Percentiles rank a stretch among this genome's conserved stretches.
Evolutionary conservation across 768 basidiomycete species (phyloP).

Genomic region (Psilocybe cubensis): DNA sequence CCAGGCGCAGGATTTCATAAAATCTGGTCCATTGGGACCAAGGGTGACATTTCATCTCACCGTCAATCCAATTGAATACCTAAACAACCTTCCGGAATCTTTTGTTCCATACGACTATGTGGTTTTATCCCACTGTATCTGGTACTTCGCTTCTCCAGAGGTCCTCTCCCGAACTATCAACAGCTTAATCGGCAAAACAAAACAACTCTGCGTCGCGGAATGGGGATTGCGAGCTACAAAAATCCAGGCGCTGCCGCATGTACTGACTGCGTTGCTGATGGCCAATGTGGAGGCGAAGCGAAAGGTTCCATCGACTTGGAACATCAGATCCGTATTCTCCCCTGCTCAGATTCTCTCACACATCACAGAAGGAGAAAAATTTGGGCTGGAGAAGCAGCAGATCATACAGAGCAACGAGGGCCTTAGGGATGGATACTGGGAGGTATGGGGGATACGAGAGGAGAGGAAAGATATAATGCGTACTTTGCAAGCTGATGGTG

Average conservation of each 20-base stretch:
- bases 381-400: conserved; percentile 7
- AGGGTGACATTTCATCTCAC: conserved; percentile 10
- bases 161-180: conserved; percentile 5
- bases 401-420: background rate
- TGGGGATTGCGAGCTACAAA: conserved; percentile 7
- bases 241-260: conserved; percentile 7
- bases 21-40: conserved; percentile 7
- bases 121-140: conserved; percentile 10
- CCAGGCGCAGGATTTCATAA: conserved; percentile 12
- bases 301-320: conserved; percentile 1
- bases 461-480: background rate
- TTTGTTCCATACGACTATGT: conserved; percentile 7
- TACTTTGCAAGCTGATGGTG: background rate
- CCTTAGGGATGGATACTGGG: conserved; percentile 15
- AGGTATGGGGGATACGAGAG: conserved; percentile 4
- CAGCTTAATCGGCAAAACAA: background rate
- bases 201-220: conserved; percentile 12
- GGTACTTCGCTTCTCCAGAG: conserved; percentile 15
- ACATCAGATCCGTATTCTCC: conserved; percentile 16
- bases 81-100: conserved; percentile 2
- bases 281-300: conserved; percentile 13
- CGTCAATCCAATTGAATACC: conserved; percentile 3
- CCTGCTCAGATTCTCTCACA: conserved; percentile 6
- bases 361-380: background rate
- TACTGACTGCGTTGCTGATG: conserved; percentile 11